phyloP scores from a whole-genome alignment of 1,139 yeast species.

The Magnusiomyces paraingens region DNA sequence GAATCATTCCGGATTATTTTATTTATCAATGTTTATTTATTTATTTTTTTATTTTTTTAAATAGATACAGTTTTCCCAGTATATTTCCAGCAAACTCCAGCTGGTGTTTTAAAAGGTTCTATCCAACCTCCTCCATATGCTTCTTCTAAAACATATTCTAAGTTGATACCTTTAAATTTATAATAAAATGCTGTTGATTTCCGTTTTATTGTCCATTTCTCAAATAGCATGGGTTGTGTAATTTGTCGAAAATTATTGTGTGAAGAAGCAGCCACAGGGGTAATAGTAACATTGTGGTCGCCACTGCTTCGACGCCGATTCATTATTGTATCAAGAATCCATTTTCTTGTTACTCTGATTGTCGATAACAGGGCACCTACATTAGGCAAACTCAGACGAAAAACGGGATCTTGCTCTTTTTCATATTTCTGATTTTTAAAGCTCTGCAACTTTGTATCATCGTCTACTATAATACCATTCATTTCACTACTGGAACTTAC shows the following conservation, averaged over 20 bases:
- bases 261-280: background rate
- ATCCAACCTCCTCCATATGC: slow-evolving; percentile 13
- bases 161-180: slow-evolving; percentile 8
- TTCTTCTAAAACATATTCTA: slow-evolving; percentile 8
- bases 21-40: too few relatives aligned
- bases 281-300: background rate
- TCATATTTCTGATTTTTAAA: background rate
- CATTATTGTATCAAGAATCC: slow-evolving; percentile 7
- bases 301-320: slow-evolving; percentile 1
- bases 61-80: slow-evolving; percentile 8
- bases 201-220: background rate
- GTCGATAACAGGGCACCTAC: slow-evolving; percentile 7
- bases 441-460: background rate
- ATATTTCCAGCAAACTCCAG: slow-evolving; percentile 11
- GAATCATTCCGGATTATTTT: too few relatives aligned
- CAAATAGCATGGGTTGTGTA: background rate
- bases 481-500: background rate
- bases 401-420: background rate
- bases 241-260: background rate
- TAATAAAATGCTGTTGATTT: background rate
- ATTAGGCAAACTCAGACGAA: slow-evolving; percentile 9
- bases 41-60: background rate
- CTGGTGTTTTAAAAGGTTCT: slow-evolving; percentile 8
- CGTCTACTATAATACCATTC: background rate
- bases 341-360: slow-evolving; percentile 4